Evolutionary conservation across 2,329 filamentous ascomycete genomes (phyloP).

Genomic region (Ascocoryne sarcoides): DNA sequence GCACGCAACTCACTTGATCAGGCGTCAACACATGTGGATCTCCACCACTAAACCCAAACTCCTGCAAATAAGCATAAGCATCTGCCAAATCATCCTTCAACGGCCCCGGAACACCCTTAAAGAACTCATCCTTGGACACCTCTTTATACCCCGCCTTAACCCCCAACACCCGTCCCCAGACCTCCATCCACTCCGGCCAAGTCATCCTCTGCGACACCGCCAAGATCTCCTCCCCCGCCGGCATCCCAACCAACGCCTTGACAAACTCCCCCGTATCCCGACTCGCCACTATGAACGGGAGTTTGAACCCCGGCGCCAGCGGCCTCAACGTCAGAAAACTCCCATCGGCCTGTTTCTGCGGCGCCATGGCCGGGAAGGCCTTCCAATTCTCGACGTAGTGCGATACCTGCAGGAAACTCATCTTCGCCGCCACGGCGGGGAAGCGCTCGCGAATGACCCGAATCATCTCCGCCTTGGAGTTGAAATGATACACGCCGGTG

Average conservation of each 20-base stretch:
- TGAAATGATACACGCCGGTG: conserved; percentile 31
- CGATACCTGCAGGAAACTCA: conserved; percentile 29
- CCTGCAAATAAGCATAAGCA: conserved; percentile 23
- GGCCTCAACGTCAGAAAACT: background rate
- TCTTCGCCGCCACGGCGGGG: conserved; percentile 23
- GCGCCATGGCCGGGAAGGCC: background rate
- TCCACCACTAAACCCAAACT: conserved; percentile 31
- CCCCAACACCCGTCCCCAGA: background rate
- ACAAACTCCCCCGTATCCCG: background rate
- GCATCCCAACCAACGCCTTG: background rate
- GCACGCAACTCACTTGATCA: conserved; percentile 11
- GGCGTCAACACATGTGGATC: conserved; percentile 17
- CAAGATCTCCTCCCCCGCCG: background rate
- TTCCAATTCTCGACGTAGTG: conserved; percentile 29
- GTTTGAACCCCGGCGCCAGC: background rate
- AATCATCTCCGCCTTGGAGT: conserved; percentile 29
- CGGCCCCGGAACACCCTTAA: background rate
- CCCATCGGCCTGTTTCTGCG: background rate
- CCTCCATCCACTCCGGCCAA: background rate
- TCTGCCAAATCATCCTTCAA: conserved; percentile 11
- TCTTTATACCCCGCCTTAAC: background rate
- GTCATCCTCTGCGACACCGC: background rate
- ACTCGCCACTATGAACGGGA: background rate
- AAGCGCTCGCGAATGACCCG: conserved; percentile 22
- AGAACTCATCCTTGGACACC: background rate